phyloP scores from a whole-genome alignment of 2,329 filamentous ascomycete genomes.

The Trichoderma breve region DNA sequence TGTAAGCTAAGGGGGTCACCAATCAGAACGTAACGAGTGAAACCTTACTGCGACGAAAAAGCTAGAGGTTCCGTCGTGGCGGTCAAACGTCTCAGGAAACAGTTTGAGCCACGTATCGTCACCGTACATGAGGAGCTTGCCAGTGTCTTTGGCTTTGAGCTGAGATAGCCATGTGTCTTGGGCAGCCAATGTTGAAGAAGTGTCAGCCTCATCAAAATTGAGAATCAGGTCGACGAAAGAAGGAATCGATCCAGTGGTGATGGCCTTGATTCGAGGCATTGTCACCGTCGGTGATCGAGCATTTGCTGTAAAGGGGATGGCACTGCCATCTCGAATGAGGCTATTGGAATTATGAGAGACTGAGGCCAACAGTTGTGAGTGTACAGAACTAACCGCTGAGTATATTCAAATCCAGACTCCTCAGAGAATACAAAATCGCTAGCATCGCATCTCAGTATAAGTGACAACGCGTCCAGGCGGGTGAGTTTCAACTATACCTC shows the following conservation, averaged over 20 bases:
- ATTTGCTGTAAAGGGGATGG: slow-evolving; percentile 91
- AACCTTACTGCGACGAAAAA: slow-evolving; percentile 93
- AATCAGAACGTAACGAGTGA: neutral
- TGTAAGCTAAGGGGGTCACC: neutral
- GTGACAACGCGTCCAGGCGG: neutral
- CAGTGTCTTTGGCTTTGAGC: slow-evolving; percentile 69
- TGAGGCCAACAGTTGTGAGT: neutral
- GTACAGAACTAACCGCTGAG: slow-evolving; percentile 67
- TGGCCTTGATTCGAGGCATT: slow-evolving; percentile 95
- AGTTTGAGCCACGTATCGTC: slow-evolving; percentile 98
- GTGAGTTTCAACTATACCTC: slow-evolving; percentile 55
- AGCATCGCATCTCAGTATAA: slow-evolving; percentile 23
- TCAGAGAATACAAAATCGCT: slow-evolving; percentile 92
- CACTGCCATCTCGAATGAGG: slow-evolving; percentile 77
- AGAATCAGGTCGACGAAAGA: slow-evolving; percentile 96
- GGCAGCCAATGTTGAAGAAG: slow-evolving; percentile 76
- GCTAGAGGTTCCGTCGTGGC: slow-evolving; percentile 89
- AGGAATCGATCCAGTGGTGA: slow-evolving; percentile 96
- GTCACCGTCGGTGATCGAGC: slow-evolving; percentile 96
- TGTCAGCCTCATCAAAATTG: slow-evolving; percentile 93
- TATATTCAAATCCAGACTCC: slow-evolving; percentile 79
- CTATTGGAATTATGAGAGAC: slow-evolving; percentile 42
- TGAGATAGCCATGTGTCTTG: slow-evolving; percentile 98
- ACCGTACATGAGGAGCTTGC: slow-evolving; percentile 89
- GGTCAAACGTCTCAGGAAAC: slow-evolving; percentile 84